Evolutionary conservation across 495 filamentous ascomycete species (phyloP), one percentile per base, ranked within the genome.

Genomic region (Penicillium psychrofluorescens): DNA sequence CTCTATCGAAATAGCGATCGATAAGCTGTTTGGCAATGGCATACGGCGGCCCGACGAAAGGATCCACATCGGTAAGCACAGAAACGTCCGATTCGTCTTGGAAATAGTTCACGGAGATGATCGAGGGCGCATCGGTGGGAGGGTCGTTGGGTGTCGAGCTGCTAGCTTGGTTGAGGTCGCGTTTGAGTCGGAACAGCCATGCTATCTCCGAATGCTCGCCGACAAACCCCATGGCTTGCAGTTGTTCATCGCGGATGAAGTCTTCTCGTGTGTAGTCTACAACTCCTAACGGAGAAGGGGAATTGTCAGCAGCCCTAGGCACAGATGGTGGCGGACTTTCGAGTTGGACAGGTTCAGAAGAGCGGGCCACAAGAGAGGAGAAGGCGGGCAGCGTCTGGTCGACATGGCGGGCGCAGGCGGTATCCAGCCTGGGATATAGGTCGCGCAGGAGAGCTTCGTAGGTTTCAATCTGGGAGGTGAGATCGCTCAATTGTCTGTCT

Each of bases 201-300:
- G 67, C 64, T 14, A 81, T 63, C 41, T 81, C 79, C 4, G 80
- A 84, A 39, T 75, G 78, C 46, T 79, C 80, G 28, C 81, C 81
- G 36, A 83, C 62, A 54, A 77, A 83, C 0, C 81, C 81, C 38
- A 72, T 77, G 0, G 70, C 63, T 35, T 68, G 67, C 22, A 68
- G 58, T 33, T 64, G 65, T 40, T 75, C 70, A 49, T 68, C 75
- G 13, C 68, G 69, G 49, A 78, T 77, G 35, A 74, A 71, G 41
- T 85, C 81, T 54, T 83, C 76, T 33, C 75, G 61, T 39, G 78
- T 72, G 29, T 70, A 66, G 50, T 83, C 80, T 29, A 74, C 40
- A 12, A 67, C 68, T 13, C 66, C 72, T 8, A 68, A 67, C 2
- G 75, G 76, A 31, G 72, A 4, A 22, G 22, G 22, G 22, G 4